Evolutionary conservation across 139 green algal genomes (phyloP), one percentile per base, ranked within the genome.

Genomic region (Tetraselmis chui): DNA sequence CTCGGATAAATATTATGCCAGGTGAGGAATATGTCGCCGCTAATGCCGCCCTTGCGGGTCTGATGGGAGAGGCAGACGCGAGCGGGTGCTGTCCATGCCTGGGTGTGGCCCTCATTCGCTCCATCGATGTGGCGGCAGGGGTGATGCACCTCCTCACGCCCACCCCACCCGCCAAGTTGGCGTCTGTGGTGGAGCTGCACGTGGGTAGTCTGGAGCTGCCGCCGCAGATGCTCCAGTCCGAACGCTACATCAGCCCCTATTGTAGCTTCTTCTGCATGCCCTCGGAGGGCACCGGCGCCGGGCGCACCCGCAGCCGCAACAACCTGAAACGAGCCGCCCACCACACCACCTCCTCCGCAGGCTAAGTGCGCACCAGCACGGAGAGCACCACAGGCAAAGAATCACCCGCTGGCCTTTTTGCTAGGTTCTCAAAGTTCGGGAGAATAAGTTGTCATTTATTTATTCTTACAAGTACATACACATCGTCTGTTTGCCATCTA

Each of bases 141-240:
- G 28, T 79, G 78, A 77, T 93, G 26, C 91, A 90, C 45, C 24
- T 97, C 59, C 86, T 97, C 1, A 95, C 92, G 1, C 84, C 89
- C 31, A 23, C 89, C n/a, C 29, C 74, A 0, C n/a, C 76, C 18
- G 32, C 82, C 26, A 24, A 45, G 23, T 75, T 95, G 76, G 29
- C 91, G 80, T 22, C 29, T 1, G 91, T 95, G 5, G 76, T 78
- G 25, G 28, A 78, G 75, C 23, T 93, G 79, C 74, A 90, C 84
- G 85, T 96, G 26, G 92, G 91, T 28, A 77, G 83, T 84, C 85
- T 94, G 45, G 89, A 96, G 79, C 86, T 96, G 32, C 93, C 93
- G 1, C 29, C 80, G 5, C 76, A 80, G 75, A 80, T 97, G 78
- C 83, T 94, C 82, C 87, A 91, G 32, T 86, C 81, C 2, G 82